Evolutionary conservation across 2,329 filamentous ascomycete species (phyloP).

Genomic region (Kalmusia sp.): DNA sequence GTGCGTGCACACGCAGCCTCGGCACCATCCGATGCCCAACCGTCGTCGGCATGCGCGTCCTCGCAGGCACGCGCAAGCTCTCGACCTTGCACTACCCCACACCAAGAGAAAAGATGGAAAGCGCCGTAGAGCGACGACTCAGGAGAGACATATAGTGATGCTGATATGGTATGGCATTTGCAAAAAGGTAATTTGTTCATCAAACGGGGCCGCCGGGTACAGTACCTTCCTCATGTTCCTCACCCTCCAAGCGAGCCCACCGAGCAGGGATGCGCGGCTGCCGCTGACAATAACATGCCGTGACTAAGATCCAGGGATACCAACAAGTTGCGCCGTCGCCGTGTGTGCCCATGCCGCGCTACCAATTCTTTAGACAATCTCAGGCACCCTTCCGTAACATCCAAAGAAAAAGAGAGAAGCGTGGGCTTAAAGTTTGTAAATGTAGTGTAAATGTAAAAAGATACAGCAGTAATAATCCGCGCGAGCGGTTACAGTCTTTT

Average conservation of each 20-base stretch:
- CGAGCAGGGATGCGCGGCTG: not conserved
- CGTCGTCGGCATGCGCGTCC: not conserved
- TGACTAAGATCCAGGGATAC: not conserved
- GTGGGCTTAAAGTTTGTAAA: slow-evolving; percentile 6
- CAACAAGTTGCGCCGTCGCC: not conserved
- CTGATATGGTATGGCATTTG: not conserved
- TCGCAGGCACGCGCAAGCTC: not conserved
- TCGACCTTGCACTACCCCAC: not conserved
- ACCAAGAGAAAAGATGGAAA: not conserved
- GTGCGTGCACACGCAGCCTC: too few species aligned
- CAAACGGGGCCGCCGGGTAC: not conserved
- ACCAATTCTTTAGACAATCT: not conserved
- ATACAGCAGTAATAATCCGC: slow-evolving; percentile 44
- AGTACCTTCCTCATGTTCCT: not conserved
- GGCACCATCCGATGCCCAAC: not conserved
- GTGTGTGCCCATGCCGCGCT: not conserved
- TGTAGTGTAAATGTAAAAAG: slow-evolving; percentile 3
- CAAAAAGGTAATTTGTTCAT: not conserved
- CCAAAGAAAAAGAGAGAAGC: not conserved
- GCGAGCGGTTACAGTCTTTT: slow-evolving; percentile 52
- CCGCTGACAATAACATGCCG: not conserved
- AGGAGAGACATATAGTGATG: too few species aligned
- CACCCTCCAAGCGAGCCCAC: not conserved
- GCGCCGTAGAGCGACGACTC: too few species aligned
- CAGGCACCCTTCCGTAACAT: not conserved